Evolutionary conservation across 306 rosid genomes (phyloP), one percentile per base, ranked within the genome.

Genomic region (Pterocarpus macrocarpus): DNA sequence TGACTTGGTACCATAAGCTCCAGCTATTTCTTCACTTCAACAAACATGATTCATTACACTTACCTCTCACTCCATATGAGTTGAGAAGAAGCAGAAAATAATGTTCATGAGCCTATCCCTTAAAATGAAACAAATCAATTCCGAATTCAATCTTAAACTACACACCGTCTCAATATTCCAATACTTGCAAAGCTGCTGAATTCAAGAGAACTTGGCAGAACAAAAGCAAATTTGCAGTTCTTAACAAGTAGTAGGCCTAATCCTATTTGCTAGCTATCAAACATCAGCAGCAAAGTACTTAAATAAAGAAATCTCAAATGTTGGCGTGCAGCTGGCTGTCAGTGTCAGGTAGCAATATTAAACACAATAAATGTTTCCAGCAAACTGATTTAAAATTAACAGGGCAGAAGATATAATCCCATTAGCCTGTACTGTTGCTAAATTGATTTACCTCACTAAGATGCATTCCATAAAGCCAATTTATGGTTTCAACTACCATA

Each of bases 401-500:
- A 8, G 45, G 41, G 59, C 5, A 35, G 55, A 39, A 41, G 30
- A 63, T 7, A 59, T 33, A 32, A 56, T 61, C 30, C 30, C 36
- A 34, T 30, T 35, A 45, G 53, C 77, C 77, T 3, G 71, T 22
- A 58, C 62, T 43, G 61, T 4, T 36, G 49, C 41, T 56, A 43
- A 38, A 58, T 5, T 68, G 9, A 78, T 28, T 8, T 61, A 14
- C 28, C 74, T 53, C 32, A 33, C 11, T 8, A 47, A 34, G 44
- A 33, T 41, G 62, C 71, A 76, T 45, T 53, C 71, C 71, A 76
- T 33, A 45, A 62, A 62, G 32, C 79, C 32, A 28, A 15, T 41
- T 5, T 14, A 22, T 7, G 7, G 70, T 35, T 15, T 28, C 47
- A 75, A 75, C n/a, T n/a, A 36, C 2, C 44, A 15, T 5, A 52